phyloP scores from a whole-genome alignment of 2,329 filamentous ascomycete species.

The Calcarisporium arbuscula region DNA sequence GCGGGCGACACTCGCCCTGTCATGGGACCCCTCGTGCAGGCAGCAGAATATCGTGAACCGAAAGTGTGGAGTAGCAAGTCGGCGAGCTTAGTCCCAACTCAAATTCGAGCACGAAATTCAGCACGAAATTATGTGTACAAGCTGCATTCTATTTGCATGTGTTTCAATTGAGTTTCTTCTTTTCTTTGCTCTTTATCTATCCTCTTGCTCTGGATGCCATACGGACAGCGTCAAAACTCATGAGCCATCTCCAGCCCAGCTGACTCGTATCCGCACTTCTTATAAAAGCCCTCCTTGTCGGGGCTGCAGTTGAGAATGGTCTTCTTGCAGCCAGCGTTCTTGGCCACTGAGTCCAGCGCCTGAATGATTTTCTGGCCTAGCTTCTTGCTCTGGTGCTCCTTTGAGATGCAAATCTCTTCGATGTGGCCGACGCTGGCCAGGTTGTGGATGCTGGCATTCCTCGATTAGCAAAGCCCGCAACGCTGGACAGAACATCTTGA shows the following conservation, averaged over 20 bases:
- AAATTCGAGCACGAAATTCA: too few species aligned
- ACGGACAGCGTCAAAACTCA: conserved; percentile 3
- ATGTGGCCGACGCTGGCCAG: conserved; percentile 69
- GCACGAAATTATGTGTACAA: too few species aligned
- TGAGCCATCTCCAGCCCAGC: conserved; percentile 15
- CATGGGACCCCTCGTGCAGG: too few species aligned
- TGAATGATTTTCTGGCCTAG: conserved; percentile 71
- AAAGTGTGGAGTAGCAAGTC: too few species aligned
- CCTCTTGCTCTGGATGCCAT: too few species aligned
- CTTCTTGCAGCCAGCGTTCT: conserved; percentile 73
- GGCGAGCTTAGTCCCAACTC: too few species aligned
- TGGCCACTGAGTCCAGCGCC: conserved; percentile 66
- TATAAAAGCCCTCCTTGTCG: conserved; percentile 73
- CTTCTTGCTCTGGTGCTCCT: conserved; percentile 76
- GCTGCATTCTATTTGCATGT: too few species aligned
- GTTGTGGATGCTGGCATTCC: conserved; percentile 49
- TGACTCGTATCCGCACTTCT: conserved; percentile 19
- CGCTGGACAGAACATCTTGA: too few species aligned
- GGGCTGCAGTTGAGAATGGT: conserved; percentile 75
- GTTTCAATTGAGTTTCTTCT: too few species aligned
- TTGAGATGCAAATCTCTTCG: conserved; percentile 76
- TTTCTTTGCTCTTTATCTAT: too few species aligned
- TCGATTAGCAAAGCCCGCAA: background rate
- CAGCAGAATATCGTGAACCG: too few species aligned
- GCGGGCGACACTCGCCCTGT: too few species aligned